Conservation (phyloP, 2,329 filamentous ascomycete species). For the Neofusicoccum kwambonambiense region DNA sequence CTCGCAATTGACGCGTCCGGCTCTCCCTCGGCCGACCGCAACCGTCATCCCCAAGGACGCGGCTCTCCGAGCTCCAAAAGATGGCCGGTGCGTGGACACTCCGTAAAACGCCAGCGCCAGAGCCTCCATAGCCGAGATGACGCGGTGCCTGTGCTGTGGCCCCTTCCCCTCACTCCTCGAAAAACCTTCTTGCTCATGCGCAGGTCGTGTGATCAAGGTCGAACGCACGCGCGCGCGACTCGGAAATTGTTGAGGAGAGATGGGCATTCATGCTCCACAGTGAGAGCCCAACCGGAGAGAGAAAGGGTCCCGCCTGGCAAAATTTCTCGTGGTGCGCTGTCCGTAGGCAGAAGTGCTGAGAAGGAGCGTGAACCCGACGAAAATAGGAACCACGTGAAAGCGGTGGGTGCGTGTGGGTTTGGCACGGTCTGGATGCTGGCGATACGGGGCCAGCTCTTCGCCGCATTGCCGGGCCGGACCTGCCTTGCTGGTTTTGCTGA, state of each 20-base stretch:
- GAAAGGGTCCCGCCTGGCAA: neutral
- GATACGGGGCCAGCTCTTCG: neutral
- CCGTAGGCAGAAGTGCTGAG: neutral
- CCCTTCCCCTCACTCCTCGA: neutral
- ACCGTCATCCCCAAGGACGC: neutral
- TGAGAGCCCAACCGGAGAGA: neutral
- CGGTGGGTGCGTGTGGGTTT: neutral
- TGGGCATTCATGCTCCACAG: neutral
- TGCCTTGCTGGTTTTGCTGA: neutral
- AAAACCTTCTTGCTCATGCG: neutral
- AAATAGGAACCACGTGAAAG: neutral
- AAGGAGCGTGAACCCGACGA: neutral
- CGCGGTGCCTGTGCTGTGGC: neutral
- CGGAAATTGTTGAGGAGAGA: constrained; percentile 8
- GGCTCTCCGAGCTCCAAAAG: neutral
- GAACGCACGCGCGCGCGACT: neutral
- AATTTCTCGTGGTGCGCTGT: neutral
- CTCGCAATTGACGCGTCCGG: too few relatives aligned
- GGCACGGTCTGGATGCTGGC: neutral
- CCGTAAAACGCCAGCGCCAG: neutral
- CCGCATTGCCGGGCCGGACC: neutral
- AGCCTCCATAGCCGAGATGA: constrained; percentile 8
- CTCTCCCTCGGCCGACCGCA: neutral
- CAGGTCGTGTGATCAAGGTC: constrained; percentile 3
- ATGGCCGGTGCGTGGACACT: constrained; percentile 1